phyloP scores from a whole-genome alignment of 2,329 filamentous ascomycete species.

The Graphium sp. region DNA sequence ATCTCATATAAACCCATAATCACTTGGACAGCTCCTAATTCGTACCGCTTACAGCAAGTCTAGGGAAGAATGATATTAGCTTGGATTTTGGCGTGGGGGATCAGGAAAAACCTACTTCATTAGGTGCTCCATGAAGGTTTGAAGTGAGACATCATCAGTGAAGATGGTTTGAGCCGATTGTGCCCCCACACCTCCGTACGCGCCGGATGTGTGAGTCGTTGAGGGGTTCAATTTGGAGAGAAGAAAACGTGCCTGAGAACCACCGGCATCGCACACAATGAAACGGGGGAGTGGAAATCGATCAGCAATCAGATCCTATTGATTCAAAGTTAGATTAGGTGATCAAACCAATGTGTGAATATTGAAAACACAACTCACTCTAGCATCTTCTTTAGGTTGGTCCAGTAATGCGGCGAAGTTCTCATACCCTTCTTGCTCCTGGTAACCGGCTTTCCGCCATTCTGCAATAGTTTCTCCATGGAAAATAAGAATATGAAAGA shows the following conservation, averaged over 20 bases:
- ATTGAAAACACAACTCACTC: constrained; percentile 37
- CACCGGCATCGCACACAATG: constrained; percentile 96
- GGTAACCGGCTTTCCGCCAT: constrained; percentile 95
- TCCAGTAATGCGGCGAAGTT: constrained; percentile 82
- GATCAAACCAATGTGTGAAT: not conserved
- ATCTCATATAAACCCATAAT: no score
- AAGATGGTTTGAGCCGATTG: constrained; percentile 96
- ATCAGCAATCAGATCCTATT: constrained; percentile 87
- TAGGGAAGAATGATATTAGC: constrained; percentile 10
- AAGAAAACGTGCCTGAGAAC: constrained; percentile 92
- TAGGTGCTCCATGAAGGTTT: constrained; percentile 98
- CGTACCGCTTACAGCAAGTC: constrained; percentile 46
- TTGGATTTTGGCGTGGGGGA: constrained; percentile 4
- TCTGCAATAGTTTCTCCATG: constrained; percentile 95
- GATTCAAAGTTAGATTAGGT: constrained; percentile 10
- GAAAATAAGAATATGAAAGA: constrained; percentile 99
- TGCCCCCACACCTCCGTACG: constrained; percentile 71
- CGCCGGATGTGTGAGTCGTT: constrained; percentile 86
- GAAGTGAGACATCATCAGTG: constrained; percentile 92
- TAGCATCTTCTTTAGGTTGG: constrained; percentile 89
- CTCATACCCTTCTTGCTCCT: constrained; percentile 95
- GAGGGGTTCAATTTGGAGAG: constrained; percentile 94
- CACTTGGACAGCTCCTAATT: constrained; percentile 25
- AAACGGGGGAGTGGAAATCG: constrained; percentile 96
- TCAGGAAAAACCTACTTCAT: constrained; percentile 66